Conservation (phyloP, 192 early-diverging fungal genomes). For the Phlyctochytrium bullatum region DNA sequence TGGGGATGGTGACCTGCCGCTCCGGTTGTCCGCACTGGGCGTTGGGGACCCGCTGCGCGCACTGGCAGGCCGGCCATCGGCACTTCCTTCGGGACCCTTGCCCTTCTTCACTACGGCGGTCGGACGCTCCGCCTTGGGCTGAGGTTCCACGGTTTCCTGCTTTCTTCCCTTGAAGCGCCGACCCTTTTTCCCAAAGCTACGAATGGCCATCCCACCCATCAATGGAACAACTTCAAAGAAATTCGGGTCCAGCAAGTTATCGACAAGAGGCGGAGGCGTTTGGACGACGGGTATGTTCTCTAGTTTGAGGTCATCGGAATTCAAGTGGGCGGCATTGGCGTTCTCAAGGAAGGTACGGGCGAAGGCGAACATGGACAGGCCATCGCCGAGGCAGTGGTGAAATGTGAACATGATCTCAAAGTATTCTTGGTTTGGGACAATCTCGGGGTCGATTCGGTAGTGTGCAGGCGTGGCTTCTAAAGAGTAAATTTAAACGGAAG, state of each 20-base stretch:
- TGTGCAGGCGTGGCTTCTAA: background rate
- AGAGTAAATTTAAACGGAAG: too few relatives aligned
- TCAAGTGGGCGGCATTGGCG: constrained; percentile 18
- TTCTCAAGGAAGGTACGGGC: constrained; percentile 30
- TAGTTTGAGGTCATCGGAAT: constrained; percentile 22
- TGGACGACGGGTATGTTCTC: constrained; percentile 18
- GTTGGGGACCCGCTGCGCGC: background rate
- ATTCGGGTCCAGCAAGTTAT: constrained; percentile 42
- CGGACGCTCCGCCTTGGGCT: background rate
- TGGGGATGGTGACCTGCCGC: background rate
- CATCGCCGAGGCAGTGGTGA: constrained; percentile 50
- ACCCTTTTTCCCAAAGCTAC: constrained; percentile 12
- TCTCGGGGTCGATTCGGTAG: background rate
- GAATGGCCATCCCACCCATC: constrained; percentile 14
- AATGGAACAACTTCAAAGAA: constrained; percentile 39
- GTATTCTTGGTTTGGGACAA: constrained; percentile 1
- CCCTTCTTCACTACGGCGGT: background rate
- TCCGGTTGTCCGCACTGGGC: background rate
- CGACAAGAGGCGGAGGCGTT: constrained; percentile 39
- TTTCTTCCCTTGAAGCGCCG: constrained; percentile 12
- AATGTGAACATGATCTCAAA: constrained; percentile 48
- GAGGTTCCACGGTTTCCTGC: background rate
- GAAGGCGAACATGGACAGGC: constrained; percentile 41
- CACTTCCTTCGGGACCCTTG: too few relatives aligned
- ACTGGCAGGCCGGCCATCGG: background rate